Evolutionary conservation across 345 rosid genomes (phyloP).

Genomic region (Hypericum perforatum): DNA sequence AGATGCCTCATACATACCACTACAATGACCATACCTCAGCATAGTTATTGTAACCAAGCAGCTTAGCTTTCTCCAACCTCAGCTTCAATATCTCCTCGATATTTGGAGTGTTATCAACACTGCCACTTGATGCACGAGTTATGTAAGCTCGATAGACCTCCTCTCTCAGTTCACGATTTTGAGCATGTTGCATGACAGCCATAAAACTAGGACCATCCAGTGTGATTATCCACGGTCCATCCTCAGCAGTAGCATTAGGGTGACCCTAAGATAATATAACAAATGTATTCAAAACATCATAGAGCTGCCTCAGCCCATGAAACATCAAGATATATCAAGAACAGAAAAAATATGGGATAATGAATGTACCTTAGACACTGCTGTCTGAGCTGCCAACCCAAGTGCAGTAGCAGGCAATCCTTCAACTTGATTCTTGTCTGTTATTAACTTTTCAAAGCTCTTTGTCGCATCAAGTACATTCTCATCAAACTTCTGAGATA

Average conservation of each 20-base stretch:
- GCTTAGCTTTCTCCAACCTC: conserved; percentile 69
- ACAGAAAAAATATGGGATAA: neutral
- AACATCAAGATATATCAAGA: neutral
- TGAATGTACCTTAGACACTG: conserved; percentile 60
- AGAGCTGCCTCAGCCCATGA: neutral
- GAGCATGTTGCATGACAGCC: conserved; percentile 82
- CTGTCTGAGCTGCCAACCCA: conserved; percentile 84
- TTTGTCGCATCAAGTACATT: conserved; percentile 91
- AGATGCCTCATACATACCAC: neutral
- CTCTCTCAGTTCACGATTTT: conserved; percentile 68
- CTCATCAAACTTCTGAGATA: conserved; percentile 71
- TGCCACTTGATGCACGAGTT: conserved; percentile 68
- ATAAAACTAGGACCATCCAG: conserved; percentile 72
- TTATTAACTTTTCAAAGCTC: conserved; percentile 72
- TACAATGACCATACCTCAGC: conserved; percentile 56
- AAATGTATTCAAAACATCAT: neutral
- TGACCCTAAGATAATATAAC: conserved; percentile 44
- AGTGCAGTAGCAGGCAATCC: conserved; percentile 90
- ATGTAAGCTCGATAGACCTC: conserved; percentile 67
- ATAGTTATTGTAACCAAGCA: conserved; percentile 63
- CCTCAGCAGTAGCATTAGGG: conserved; percentile 69
- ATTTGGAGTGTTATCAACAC: conserved; percentile 59
- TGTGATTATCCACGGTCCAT: conserved; percentile 83
- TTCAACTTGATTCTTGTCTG: conserved; percentile 67
- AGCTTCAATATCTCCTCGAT: conserved; percentile 73